Base-by-base conservation (phyloP, 2,329 filamentous ascomycete genomes). In the Sporothrix euskadiensis region DNA sequence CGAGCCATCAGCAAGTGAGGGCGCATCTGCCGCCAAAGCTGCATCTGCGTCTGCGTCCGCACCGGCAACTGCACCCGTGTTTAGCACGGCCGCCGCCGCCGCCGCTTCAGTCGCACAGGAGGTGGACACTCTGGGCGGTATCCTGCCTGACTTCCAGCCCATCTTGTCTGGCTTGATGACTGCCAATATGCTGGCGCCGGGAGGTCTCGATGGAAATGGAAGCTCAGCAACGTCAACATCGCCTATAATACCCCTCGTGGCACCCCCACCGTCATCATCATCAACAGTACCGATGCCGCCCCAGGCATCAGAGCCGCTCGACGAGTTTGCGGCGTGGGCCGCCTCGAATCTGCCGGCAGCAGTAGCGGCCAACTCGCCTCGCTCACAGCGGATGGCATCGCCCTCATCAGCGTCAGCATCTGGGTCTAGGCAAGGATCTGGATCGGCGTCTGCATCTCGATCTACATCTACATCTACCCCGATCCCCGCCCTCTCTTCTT, bases 1-100 rank as follows among this genome's bases (percentile, higher is more conserved):
- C 2, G 76, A 77, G 16, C 68, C 71, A 9, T 12, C 47, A 3
- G 30, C 35, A 14, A 66, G 69, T 19, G 56, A 71, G 4, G 26
- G 39, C 7, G 69, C 47, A 44, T 44, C 66, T 4, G 66, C 39
- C 9, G n/a, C 69, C 14, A 30, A 41, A n/a, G 39, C 69, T 26
- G 14, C 69, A 32, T 10, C 61, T 12, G 12, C 35, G n/a, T n/a
- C 57, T 12, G 32, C 59, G 22, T 10, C 61, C 30, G 39, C 66
- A 41, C 6, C 47, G 3, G 19, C 56, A 35, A 26, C 41, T 12
- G 16, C 69, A 52, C 19, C 26, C 10, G 19, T 26, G 30, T 26
- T 52, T 22, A 49, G 47, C 19, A 14, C 66, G 19, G 8, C 12
- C 16, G 3, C 47, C 0, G 19, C 47, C 0, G 19, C 30, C 16